A percentile compares a stretch with the other conserved stretches of the same genome.
phyloP scores from a whole-genome alignment of 768 basidiomycete genomes.

The Terana coerulea region DNA sequence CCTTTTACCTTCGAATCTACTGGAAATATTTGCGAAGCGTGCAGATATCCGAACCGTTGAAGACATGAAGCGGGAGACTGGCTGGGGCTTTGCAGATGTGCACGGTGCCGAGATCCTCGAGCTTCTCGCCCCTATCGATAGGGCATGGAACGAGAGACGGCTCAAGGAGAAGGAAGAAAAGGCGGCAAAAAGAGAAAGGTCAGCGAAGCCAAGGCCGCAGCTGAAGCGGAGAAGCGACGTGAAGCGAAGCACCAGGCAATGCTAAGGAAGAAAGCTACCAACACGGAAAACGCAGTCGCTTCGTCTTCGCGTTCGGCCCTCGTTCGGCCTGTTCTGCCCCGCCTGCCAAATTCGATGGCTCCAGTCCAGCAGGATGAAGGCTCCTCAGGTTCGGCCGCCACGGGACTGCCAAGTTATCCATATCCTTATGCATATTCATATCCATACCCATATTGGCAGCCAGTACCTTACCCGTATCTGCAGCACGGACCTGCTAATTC shows the following conservation, averaged over 20 bases:
- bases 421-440: no score
- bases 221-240: not conserved
- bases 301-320: not conserved
- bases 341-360: no score
- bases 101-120: not conserved
- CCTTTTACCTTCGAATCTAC: not conserved
- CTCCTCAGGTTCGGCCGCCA: no score
- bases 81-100: not conserved
- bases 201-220: not conserved
- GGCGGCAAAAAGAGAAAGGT: not conserved
- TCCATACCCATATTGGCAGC: no score
- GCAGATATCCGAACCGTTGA: conserved; percentile 1
- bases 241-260: not conserved
- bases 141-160: not conserved
- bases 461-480: no score
- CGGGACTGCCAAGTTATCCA: no score
- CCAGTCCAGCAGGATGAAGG: no score
- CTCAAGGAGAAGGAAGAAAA: not conserved
- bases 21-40: not conserved
- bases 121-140: not conserved
- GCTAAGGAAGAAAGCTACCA: not conserved
- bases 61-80: not conserved
- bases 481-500: no score
- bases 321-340: no score
- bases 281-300: not conserved